Conservation (phyloP, 2,329 filamentous ascomycete genomes). For the Pseudogymnoascus sp. region DNA sequence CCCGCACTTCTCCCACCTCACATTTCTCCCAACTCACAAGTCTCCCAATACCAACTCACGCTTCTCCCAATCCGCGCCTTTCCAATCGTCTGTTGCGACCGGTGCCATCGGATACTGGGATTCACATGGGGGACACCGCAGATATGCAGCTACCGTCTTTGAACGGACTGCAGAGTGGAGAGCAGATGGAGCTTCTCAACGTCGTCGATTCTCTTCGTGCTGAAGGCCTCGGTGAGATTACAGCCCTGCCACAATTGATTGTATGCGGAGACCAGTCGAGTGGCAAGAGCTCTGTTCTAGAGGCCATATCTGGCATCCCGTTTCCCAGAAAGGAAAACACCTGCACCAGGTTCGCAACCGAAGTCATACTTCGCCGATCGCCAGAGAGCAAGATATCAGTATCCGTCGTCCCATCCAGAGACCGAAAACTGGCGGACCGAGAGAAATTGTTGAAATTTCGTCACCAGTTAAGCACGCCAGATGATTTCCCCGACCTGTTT, state of each 20-base stretch:
- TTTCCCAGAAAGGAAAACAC: conserved; percentile 34
- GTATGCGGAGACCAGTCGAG: conserved; percentile 35
- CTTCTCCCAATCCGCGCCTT: not conserved
- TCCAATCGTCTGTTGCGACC: no score
- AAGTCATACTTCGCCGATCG: conserved; percentile 32
- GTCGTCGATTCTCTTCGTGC: conserved; percentile 46
- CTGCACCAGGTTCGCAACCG: conserved; percentile 39
- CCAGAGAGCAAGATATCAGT: conserved; percentile 10
- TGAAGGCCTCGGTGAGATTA: conserved; percentile 15
- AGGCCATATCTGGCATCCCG: conserved; percentile 31
- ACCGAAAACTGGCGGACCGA: conserved; percentile 12
- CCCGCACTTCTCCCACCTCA: not conserved
- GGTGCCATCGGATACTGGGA: no score
- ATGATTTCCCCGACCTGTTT: conserved; percentile 19
- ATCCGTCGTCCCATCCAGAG: conserved; percentile 15
- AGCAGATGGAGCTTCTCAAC: conserved; percentile 49
- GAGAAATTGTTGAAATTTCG: conserved; percentile 15
- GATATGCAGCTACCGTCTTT: conserved; percentile 14
- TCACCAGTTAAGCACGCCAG: conserved; percentile 14
- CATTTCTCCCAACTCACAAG: no score
- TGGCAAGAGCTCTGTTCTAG: conserved; percentile 31
- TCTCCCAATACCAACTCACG: no score
- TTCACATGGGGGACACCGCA: conserved; percentile 7
- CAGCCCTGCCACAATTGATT: conserved; percentile 38
- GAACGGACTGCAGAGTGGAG: conserved; percentile 27